Evolutionary conservation across 352 stramenopile species (phyloP).

Genomic region (Globisporangium cederbergense): DNA sequence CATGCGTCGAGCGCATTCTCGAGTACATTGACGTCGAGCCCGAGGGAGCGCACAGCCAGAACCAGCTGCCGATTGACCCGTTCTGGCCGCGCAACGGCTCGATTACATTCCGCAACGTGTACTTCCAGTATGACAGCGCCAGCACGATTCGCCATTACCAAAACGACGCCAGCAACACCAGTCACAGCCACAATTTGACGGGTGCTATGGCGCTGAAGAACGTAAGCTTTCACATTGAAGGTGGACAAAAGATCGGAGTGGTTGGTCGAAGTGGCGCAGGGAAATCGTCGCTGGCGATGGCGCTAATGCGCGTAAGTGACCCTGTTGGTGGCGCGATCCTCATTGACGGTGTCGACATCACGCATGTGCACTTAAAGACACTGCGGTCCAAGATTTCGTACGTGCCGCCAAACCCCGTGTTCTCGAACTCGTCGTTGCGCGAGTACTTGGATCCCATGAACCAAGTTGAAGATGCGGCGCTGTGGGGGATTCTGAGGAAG

Average conservation of each 20-base stretch:
- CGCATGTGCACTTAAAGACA: conserved; percentile 28
- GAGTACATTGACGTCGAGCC: conserved; percentile 29
- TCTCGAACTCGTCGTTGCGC: conserved; percentile 90
- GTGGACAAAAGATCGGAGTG: conserved; percentile 56
- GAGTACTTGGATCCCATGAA: conserved; percentile 92
- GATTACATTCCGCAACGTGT: conserved; percentile 33
- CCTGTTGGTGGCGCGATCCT: conserved; percentile 57
- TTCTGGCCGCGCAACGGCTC: conserved; percentile 25
- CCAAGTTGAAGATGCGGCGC: conserved; percentile 53
- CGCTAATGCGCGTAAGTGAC: conserved; percentile 45
- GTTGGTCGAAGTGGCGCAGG: conserved; percentile 58
- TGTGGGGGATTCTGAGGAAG: conserved; percentile 42
- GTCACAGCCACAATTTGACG: background rate
- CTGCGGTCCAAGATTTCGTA: conserved; percentile 51
- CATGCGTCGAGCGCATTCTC: conserved; percentile 34
- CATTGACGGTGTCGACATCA: conserved; percentile 88
- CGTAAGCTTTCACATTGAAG: conserved; percentile 40
- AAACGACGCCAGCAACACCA: conserved; percentile 16
- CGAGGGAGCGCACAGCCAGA: conserved; percentile 3
- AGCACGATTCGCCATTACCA: conserved; percentile 21
- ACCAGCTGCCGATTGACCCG: conserved; percentile 21
- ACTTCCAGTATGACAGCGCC: conserved; percentile 22
- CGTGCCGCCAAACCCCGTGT: conserved; percentile 90
- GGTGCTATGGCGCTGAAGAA: conserved; percentile 37
- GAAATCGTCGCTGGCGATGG: conserved; percentile 59